Percentiles rank a stretch among this genome's conserved stretches.
phyloP scores from a whole-genome alignment of 108 stramenopile species.

The Skeletonema marinoi region DNA sequence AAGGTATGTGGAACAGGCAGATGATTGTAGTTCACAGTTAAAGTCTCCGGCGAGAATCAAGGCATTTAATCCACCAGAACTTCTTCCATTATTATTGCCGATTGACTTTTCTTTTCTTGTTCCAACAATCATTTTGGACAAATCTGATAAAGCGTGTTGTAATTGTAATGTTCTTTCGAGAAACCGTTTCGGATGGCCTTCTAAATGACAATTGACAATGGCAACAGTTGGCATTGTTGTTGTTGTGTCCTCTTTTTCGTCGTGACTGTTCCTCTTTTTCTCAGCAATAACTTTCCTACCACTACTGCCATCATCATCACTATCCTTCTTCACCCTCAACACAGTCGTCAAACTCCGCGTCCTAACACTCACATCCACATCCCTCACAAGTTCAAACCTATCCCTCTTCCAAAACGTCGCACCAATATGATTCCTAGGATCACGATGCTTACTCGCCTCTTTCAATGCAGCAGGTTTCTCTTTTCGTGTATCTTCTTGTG shows the following conservation, averaged over 20 bases:
- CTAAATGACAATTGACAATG: slow-evolving; percentile 57
- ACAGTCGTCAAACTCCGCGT: slow-evolving; percentile 39
- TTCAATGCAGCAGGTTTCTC: slow-evolving; percentile 20
- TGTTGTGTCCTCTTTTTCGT: neutral
- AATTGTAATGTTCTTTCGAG: slow-evolving; percentile 46
- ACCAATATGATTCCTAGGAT: slow-evolving; percentile 39
- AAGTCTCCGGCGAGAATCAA: slow-evolving; percentile 52
- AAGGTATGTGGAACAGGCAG: slow-evolving; percentile 53
- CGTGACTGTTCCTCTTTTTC: neutral
- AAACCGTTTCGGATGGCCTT: slow-evolving; percentile 51
- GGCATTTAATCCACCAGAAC: slow-evolving; percentile 28
- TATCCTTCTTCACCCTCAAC: slow-evolving; percentile 17
- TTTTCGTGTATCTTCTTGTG: slow-evolving; percentile 38
- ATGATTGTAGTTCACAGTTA: slow-evolving; percentile 60
- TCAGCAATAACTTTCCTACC: neutral
- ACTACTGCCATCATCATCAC: neutral
- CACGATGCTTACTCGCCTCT: slow-evolving; percentile 38
- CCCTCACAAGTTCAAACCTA: slow-evolving; percentile 24
- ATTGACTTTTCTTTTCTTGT: neutral
- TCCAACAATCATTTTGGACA: slow-evolving; percentile 17
- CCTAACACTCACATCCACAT: slow-evolving; percentile 8
- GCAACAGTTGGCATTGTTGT: slow-evolving; percentile 28
- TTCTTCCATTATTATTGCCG: neutral
- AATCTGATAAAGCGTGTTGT: slow-evolving; percentile 51
- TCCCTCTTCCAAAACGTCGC: slow-evolving; percentile 58